phyloP scores from a whole-genome alignment of 2,329 filamentous ascomycete genomes.

The Aspergillus sp. region DNA sequence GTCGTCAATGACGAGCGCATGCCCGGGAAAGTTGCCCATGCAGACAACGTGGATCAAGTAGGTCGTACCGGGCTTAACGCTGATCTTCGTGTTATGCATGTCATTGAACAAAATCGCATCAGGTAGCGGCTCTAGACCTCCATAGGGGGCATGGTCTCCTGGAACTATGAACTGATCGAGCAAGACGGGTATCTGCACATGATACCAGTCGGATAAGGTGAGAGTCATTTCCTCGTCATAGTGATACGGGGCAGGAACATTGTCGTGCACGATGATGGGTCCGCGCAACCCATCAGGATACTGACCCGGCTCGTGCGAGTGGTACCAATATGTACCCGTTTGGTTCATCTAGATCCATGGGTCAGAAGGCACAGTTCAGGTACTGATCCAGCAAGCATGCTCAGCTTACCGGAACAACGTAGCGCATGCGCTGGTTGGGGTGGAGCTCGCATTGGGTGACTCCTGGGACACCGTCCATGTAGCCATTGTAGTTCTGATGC shows the following conservation, averaged over 20 bases:
- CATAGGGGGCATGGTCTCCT: constrained; percentile 46
- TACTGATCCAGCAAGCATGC: neutral
- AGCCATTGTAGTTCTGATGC: constrained; percentile 65
- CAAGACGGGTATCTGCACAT: constrained; percentile 56
- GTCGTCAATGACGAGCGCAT: constrained; percentile 51
- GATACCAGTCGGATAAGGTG: constrained; percentile 72
- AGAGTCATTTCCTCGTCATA: constrained; percentile 66
- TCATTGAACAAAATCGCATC: constrained; percentile 72
- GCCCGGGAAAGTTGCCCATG: constrained; percentile 66
- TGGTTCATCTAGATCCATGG: constrained; percentile 53
- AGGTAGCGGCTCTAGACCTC: constrained; percentile 65
- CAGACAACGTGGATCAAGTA: constrained; percentile 74
- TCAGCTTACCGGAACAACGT: constrained; percentile 59
- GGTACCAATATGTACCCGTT: constrained; percentile 78
- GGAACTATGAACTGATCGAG: constrained; percentile 44
- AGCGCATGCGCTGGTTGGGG: constrained; percentile 66
- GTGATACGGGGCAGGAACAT: constrained; percentile 56
- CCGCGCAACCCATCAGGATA: constrained; percentile 71
- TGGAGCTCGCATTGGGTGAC: constrained; percentile 70
- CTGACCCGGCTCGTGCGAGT: constrained; percentile 67
- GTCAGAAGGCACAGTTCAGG: neutral
- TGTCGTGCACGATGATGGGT: constrained; percentile 66
- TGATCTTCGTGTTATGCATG: constrained; percentile 59
- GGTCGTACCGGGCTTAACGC: constrained; percentile 66
- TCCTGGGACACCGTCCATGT: constrained; percentile 70